Percentiles rank a stretch among this genome's conserved stretches.
phyloP scores from a whole-genome alignment of 176 grass and related monocot species.

The Oryza glumipatula region DNA sequence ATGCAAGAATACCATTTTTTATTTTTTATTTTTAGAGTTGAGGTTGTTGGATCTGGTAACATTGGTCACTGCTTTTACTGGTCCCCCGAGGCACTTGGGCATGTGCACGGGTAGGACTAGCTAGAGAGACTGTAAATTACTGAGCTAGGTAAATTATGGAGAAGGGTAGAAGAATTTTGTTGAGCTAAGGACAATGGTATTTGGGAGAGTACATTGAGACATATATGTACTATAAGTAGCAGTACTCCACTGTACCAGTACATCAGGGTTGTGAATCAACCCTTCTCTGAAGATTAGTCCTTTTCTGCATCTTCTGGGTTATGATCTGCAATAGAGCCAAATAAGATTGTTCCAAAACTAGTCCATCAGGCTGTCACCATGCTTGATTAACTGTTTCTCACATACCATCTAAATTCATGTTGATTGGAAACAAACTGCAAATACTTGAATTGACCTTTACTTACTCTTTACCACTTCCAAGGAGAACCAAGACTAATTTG shows the following conservation, averaged over 20 bases:
- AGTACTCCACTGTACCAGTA: not conserved
- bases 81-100: constrained; percentile 25
- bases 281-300: not conserved
- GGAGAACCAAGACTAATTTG: constrained; percentile 8
- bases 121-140: constrained; percentile 30
- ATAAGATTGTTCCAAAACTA: not conserved
- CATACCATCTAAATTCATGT: constrained; percentile 1
- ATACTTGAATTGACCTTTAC: not conserved
- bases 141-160: constrained; percentile 18
- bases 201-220: not conserved
- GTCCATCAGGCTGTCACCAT: not conserved
- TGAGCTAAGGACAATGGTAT: constrained; percentile 21
- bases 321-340: not conserved
- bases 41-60: constrained; percentile 47
- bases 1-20: not conserved
- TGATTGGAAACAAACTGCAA: not conserved
- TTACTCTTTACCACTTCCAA: not conserved
- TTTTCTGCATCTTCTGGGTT: not conserved
- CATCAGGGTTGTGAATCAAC: not conserved
- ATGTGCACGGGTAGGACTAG: constrained; percentile 13
- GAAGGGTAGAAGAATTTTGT: constrained; percentile 19
- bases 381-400: not conserved
- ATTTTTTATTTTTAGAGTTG: not conserved
- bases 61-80: constrained; percentile 13
- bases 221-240: not conserved